Conservation (phyloP, 2,329 filamentous ascomycete genomes). For the Aspergillus pseudoviridinutans region DNA sequence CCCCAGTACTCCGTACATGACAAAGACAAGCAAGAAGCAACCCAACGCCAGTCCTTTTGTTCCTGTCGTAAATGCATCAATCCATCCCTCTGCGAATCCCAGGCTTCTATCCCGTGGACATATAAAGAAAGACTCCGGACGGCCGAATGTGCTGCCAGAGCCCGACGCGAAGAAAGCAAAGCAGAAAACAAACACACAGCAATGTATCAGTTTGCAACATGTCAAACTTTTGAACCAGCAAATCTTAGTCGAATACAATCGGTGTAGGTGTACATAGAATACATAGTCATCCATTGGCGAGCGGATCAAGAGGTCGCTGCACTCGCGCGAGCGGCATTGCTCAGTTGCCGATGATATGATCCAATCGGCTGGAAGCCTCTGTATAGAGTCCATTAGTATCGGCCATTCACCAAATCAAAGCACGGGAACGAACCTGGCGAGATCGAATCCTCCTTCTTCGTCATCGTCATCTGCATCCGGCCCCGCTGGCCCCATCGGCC, state of each 20-base stretch:
- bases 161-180: neutral
- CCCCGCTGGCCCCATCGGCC: slow-evolving; percentile 9
- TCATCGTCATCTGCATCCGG: slow-evolving; percentile 31
- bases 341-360: slow-evolving; percentile 43
- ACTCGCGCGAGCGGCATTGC: slow-evolving; percentile 34
- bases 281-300: slow-evolving; percentile 10
- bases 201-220: neutral
- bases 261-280: neutral
- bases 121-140: slow-evolving; percentile 6
- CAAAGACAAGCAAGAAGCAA: neutral
- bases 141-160: neutral
- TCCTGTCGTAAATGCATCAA: neutral
- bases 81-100: neutral
- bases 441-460: slow-evolving; percentile 45
- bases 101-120: neutral
- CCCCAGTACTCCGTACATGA: neutral
- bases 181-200: neutral
- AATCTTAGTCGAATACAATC: neutral
- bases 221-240: neutral
- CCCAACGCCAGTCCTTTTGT: neutral
- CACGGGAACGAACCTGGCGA: slow-evolving; percentile 38
- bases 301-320: slow-evolving; percentile 22
- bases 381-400: slow-evolving; percentile 1
- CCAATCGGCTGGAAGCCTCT: slow-evolving; percentile 49
- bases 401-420: neutral